These are phyloP conservation scores for Ceratocystis huliohia DNA, from an alignment of 2,329 filamentous ascomycete genomes.

Conservation along the genomic window DNA sequence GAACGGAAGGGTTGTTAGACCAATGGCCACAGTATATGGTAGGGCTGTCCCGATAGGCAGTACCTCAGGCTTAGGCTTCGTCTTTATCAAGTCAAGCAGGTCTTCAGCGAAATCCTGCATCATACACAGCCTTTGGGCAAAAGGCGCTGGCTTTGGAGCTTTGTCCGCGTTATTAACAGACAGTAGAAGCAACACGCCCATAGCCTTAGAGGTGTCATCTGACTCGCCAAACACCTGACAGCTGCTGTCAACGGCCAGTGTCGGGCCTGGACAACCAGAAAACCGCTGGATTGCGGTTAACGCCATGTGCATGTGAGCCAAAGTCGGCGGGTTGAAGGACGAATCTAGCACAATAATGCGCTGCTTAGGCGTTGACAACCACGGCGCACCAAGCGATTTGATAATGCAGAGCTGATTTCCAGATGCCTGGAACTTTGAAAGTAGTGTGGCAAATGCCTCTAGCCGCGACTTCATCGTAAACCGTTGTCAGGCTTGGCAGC, in stretches of 20 bases:
- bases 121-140: constrained; percentile 54
- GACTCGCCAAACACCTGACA: neutral
- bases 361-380: neutral
- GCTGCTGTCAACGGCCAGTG: neutral
- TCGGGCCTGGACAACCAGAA: constrained; percentile 7
- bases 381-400: constrained; percentile 6
- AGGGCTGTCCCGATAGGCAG: neutral
- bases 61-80: neutral
- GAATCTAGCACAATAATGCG: constrained; percentile 50
- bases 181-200: constrained; percentile 46
- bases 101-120: constrained; percentile 58
- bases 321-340: constrained; percentile 56
- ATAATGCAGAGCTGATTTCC: constrained; percentile 8
- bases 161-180: constrained; percentile 56
- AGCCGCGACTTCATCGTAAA: neutral
- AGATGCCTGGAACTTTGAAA: constrained; percentile 11
- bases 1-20: constrained; percentile 57
- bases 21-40: constrained; percentile 45
- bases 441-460: constrained; percentile 4
- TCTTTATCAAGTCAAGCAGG: constrained; percentile 26
- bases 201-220: neutral
- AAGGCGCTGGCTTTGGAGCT: constrained; percentile 51
- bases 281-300: constrained; percentile 32
- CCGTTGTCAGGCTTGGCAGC: neutral
- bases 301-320: constrained; percentile 47